A percentile compares a stretch with the other conserved stretches of the same genome.
Conservation (phyloP, 2,329 filamentous ascomycete species). For the Aureobasidium uvarum region DNA sequence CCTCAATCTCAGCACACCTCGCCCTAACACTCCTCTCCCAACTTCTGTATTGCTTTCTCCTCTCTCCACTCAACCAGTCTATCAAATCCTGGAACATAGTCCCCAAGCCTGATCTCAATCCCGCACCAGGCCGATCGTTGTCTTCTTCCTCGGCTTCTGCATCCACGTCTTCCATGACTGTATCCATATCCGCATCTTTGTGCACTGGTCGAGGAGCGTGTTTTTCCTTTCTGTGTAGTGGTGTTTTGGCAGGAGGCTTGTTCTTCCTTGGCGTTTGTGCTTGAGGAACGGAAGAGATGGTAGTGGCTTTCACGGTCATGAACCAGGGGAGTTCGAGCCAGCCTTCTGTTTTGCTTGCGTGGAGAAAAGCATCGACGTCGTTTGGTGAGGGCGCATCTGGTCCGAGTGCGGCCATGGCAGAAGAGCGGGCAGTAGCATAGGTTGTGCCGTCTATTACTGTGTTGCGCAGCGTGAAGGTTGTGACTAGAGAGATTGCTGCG, state of each 20-base stretch:
- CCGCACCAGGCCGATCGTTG: conserved; percentile 34
- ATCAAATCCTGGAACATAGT: conserved; percentile 75
- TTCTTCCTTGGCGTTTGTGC: conserved; percentile 29
- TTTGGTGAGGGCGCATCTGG: background rate
- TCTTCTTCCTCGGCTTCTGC: conserved; percentile 23
- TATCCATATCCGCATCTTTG: conserved; percentile 5
- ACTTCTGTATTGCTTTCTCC: conserved; percentile 57
- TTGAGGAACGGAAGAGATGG: conserved; percentile 39
- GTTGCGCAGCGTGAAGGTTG: conserved; percentile 18
- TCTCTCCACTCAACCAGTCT: conserved; percentile 66
- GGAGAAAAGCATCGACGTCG: conserved; percentile 31
- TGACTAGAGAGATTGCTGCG: conserved; percentile 11
- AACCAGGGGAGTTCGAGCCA: conserved; percentile 30
- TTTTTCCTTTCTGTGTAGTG: conserved; percentile 39
- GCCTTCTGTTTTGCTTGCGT: conserved; percentile 19
- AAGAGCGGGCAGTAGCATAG: conserved; percentile 7
- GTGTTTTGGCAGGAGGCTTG: conserved; percentile 36
- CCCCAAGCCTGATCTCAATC: conserved; percentile 48
- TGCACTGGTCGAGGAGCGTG: conserved; percentile 30
- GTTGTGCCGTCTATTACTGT: conserved; percentile 9
- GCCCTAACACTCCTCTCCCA: conserved; percentile 65
- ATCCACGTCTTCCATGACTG: background rate
- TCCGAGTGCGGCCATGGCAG: background rate
- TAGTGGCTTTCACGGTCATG: conserved; percentile 49
- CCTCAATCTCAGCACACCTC: conserved; percentile 54